Conservation (phyloP, 805 yeast genomes). For the Candida nonsorbophila region DNA sequence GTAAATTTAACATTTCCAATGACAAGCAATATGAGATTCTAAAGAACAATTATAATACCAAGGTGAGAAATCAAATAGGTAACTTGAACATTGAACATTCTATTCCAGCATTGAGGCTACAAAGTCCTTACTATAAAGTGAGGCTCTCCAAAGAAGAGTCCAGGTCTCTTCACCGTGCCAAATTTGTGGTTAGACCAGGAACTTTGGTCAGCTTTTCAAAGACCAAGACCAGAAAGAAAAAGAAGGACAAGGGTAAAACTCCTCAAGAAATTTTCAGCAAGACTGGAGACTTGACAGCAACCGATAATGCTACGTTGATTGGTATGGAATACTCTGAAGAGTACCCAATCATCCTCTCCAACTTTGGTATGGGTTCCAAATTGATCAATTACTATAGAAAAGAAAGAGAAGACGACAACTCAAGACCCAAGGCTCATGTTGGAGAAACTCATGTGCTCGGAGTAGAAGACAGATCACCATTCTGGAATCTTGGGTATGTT, state of each 20-base stretch:
- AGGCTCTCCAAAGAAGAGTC: conserved; percentile 59
- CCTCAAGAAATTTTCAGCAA: conserved; percentile 65
- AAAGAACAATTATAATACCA: conserved; percentile 82
- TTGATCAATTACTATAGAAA: conserved; percentile 90
- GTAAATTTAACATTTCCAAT: conserved; percentile 79
- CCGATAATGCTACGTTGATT: conserved; percentile 76
- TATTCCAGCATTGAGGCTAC: conserved; percentile 78
- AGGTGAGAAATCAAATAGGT: conserved; percentile 88
- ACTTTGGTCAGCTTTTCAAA: conserved; percentile 71
- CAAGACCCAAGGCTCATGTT: conserved; percentile 79
- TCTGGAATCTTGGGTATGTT: conserved; percentile 97
- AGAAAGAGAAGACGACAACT: conserved; percentile 68
- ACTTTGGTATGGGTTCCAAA: conserved; percentile 95
- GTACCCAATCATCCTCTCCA: conserved; percentile 72
- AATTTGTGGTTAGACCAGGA: conserved; percentile 72
- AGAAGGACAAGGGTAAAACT: conserved; percentile 83
- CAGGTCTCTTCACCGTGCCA: conserved; percentile 76
- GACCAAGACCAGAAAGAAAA: conserved; percentile 72
- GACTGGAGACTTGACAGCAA: conserved; percentile 72
- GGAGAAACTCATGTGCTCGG: conserved; percentile 97
- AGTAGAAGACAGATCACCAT: conserved; percentile 94
- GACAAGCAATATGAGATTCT: conserved; percentile 80
- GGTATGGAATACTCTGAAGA: conserved; percentile 90
- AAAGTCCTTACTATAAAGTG: conserved; percentile 88
- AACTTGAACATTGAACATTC: conserved; percentile 89